A percentile compares a stretch with the other conserved stretches of the same genome.
phyloP scores from a whole-genome alignment of 2,329 filamentous ascomycete genomes.

The Aspergillus tanneri region DNA sequence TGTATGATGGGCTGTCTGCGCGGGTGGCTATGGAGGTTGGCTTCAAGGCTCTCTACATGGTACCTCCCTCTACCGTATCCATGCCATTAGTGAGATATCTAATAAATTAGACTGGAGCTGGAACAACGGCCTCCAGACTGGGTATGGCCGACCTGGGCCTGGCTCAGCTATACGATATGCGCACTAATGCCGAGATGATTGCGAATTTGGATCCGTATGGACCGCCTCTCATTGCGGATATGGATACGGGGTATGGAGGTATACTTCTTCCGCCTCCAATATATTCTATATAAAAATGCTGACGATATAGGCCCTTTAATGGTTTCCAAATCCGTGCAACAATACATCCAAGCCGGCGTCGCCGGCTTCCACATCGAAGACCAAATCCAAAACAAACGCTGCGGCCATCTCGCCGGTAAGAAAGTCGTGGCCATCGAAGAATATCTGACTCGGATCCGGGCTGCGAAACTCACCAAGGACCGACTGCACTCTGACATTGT shows the following conservation, averaged over 20 bases:
- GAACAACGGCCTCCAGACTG: slow-evolving; percentile 60
- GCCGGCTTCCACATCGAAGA: slow-evolving; percentile 60
- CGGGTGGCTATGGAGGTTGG: slow-evolving; percentile 62
- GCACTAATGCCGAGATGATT: slow-evolving; percentile 63
- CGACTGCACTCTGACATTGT: slow-evolving; percentile 41
- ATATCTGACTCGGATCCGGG: slow-evolving; percentile 38
- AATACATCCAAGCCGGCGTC: slow-evolving; percentile 54
- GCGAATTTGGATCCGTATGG: slow-evolving; percentile 55
- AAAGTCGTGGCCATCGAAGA: slow-evolving; percentile 38
- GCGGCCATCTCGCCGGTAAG: slow-evolving; percentile 43
- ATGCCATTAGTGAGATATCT: background rate
- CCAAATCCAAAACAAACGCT: slow-evolving; percentile 49
- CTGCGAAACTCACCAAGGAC: slow-evolving; percentile 37
- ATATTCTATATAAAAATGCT: background rate
- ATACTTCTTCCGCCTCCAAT: background rate
- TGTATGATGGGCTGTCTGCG: slow-evolving; percentile 68
- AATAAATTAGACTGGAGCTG: slow-evolving; percentile 57
- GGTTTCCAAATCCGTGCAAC: slow-evolving; percentile 49
- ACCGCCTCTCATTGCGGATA: slow-evolving; percentile 60
- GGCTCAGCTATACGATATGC: slow-evolving; percentile 63
- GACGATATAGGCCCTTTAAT: slow-evolving; percentile 38
- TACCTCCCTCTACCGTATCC: slow-evolving; percentile 32
- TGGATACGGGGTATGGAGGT: slow-evolving; percentile 56
- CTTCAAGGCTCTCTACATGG: slow-evolving; percentile 68
- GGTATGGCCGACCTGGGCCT: slow-evolving; percentile 65